Evolutionary conservation across 805 yeast genomes (phyloP).

Genomic region (Candida railenensis): DNA sequence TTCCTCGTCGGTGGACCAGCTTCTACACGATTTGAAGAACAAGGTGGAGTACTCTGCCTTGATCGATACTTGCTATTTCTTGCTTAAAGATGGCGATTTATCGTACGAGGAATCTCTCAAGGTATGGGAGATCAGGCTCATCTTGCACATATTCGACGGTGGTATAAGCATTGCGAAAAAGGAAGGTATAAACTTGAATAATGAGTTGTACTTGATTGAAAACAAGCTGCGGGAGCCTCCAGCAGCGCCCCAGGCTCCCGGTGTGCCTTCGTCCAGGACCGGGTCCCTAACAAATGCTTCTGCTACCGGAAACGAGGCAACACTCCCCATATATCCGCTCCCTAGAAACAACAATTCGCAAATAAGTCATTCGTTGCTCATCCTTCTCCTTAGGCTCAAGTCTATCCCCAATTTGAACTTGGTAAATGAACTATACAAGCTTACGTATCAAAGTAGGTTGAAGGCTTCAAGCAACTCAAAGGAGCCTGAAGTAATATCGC

Average conservation of each 20-base stretch:
- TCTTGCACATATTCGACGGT: constrained; percentile 27
- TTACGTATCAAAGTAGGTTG: constrained; percentile 37
- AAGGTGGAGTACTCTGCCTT: neutral
- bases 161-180: constrained; percentile 29
- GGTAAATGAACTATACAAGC: constrained; percentile 44
- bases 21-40: neutral
- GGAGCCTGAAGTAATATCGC: constrained; percentile 9
- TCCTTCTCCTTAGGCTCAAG: constrained; percentile 40
- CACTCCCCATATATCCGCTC: constrained; percentile 28
- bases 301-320: neutral
- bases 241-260: constrained; percentile 6
- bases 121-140: constrained; percentile 39
- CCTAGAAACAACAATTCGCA: constrained; percentile 33
- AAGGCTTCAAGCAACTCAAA: constrained; percentile 10
- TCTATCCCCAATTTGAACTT: constrained; percentile 41
- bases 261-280: neutral
- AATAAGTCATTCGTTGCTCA: constrained; percentile 26
- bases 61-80: constrained; percentile 14
- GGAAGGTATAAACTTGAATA: constrained; percentile 38
- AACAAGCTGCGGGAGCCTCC: constrained; percentile 11
- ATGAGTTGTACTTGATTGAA: constrained; percentile 32
- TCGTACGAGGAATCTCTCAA: constrained; percentile 13
- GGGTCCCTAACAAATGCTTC: neutral
- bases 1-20: neutral
- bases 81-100: constrained; percentile 11